These are phyloP conservation scores for Leccinum rimulosum DNA, from an alignment of 768 basidiomycete species.

Conservation along the genomic window DNA sequence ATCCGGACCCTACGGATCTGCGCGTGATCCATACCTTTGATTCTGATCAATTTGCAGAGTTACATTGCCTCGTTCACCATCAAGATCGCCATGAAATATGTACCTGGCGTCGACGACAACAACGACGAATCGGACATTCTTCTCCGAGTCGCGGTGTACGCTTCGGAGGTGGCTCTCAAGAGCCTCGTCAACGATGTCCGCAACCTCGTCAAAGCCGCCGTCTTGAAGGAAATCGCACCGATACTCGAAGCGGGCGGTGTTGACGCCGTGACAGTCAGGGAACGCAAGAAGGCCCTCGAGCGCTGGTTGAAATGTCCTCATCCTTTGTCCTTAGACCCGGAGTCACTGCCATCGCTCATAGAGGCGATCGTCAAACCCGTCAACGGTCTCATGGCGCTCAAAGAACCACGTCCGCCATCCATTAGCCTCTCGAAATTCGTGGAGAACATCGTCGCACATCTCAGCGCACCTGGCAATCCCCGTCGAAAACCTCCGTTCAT, in stretches of 20 bases:
- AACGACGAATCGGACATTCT: not conserved
- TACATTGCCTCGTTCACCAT: not conserved
- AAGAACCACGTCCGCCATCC: not conserved
- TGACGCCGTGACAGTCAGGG: accelerated
- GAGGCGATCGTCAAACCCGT: not conserved
- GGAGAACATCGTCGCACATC: not conserved
- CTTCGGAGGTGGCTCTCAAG: not conserved
- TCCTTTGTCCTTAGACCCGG: not conserved
- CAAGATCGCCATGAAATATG: not conserved
- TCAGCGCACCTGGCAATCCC: not conserved
- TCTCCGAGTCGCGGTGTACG: not conserved
- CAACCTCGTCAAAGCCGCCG: not conserved
- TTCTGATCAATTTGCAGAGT: too few species aligned
- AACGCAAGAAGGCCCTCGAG: not conserved
- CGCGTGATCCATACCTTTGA: too few species aligned
- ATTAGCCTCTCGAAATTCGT: not conserved
- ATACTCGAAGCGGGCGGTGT: not conserved
- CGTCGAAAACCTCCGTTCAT: not conserved
- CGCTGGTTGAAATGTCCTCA: not conserved
- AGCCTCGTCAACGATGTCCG: not conserved
- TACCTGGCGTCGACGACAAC: not conserved
- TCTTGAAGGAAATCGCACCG: not conserved
- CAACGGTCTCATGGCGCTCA: not conserved
- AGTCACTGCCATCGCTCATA: not conserved
- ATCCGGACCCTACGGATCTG: too few species aligned